Conservation (phyloP, 345 rosid species). For the Dipteronia dyeriana region DNA sequence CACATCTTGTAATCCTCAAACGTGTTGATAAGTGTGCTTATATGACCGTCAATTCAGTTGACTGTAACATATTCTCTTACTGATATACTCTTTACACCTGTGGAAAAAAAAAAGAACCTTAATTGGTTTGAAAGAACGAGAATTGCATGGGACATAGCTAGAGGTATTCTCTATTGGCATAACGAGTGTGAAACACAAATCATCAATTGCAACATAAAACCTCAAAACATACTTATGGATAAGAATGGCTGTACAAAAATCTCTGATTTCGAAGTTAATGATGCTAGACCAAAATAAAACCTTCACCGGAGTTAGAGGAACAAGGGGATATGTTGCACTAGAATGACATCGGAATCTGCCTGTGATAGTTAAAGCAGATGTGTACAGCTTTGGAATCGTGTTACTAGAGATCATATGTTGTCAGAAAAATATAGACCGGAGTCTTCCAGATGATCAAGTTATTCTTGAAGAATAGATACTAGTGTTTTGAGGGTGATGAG, state of each 20-base stretch:
- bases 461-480: slow-evolving; percentile 31
- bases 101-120: not conserved
- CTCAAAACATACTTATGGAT: slow-evolving; percentile 29
- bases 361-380: slow-evolving; percentile 19
- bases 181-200: slow-evolving; percentile 26
- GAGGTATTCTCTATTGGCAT: slow-evolving; percentile 28
- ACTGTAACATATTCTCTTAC: too few relatives aligned
- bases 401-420: slow-evolving; percentile 34
- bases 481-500: slow-evolving; percentile 28
- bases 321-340: slow-evolving; percentile 39
- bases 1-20: too few relatives aligned
- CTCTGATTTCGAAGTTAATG: slow-evolving; percentile 30
- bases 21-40: too few relatives aligned
- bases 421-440: slow-evolving; percentile 13
- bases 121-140: slow-evolving; percentile 27
- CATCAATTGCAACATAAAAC: slow-evolving; percentile 31
- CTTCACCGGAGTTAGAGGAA: slow-evolving; percentile 31
- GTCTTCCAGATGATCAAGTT: slow-evolving; percentile 18
- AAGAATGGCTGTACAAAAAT: slow-evolving; percentile 22
- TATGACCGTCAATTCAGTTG: too few relatives aligned
- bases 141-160: slow-evolving; percentile 17
- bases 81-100: slow-evolving; percentile 21
- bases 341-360: slow-evolving; percentile 32
- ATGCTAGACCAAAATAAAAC: slow-evolving; percentile 28
- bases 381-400: slow-evolving; percentile 34